Evolutionary conservation across 192 early-diverging fungal species (phyloP).

Genomic region (Oehlia diaphana): DNA sequence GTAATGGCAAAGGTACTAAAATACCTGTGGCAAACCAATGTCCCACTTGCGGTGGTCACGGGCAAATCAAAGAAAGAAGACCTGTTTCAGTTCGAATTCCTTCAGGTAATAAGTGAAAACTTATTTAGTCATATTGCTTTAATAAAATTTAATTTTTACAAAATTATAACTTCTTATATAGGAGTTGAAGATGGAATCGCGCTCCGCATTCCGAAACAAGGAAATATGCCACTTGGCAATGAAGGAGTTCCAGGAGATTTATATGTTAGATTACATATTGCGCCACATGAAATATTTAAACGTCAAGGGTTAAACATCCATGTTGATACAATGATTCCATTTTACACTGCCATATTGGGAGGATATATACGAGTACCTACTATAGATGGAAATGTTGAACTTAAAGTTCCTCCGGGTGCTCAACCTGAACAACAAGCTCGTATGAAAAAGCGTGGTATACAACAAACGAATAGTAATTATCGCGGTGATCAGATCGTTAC

Average conservation of each 20-base stretch:
- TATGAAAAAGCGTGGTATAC: constrained; percentile 78
- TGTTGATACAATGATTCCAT: constrained; percentile 72
- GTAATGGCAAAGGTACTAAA: constrained; percentile 78
- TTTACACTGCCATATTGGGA: constrained; percentile 86
- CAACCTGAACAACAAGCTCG: constrained; percentile 88
- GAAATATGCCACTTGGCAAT: constrained; percentile 76
- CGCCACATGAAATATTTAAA: constrained; percentile 73
- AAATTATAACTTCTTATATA: constrained; percentile 20
- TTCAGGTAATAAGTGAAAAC: constrained; percentile 45
- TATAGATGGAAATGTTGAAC: constrained; percentile 93
- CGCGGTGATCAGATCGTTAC: constrained; percentile 92
- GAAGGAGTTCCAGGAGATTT: constrained; percentile 81
- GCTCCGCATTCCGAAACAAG: constrained; percentile 76
- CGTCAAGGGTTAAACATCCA: constrained; percentile 82
- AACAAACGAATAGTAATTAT: constrained; percentile 50
- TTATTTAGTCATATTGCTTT: background rate
- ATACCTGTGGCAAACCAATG: constrained; percentile 72
- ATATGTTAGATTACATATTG: constrained; percentile 76
- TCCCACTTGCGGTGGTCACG: constrained; percentile 75
- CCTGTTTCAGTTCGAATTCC: constrained; percentile 79
- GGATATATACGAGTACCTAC: constrained; percentile 86
- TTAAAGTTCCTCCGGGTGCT: constrained; percentile 80
- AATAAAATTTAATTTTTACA: background rate
- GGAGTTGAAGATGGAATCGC: constrained; percentile 82
- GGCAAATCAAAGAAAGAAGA: constrained; percentile 73